Percentiles rank a stretch among this genome's conserved stretches.
Evolutionary conservation across 805 yeast genomes (phyloP).

Genomic region (Kuraishia capsulata): DNA sequence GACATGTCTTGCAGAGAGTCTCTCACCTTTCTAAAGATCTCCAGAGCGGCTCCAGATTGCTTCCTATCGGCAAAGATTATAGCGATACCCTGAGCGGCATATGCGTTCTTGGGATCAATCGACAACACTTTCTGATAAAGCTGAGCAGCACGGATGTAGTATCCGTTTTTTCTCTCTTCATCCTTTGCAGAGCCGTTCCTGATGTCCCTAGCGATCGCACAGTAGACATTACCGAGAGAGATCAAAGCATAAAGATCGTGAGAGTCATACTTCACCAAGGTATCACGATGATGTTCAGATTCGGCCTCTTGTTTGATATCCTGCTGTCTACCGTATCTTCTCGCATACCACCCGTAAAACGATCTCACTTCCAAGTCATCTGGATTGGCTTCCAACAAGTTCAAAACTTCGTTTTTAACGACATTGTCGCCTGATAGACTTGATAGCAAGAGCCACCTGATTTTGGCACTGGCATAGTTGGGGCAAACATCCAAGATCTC

Average conservation of each 20-base stretch:
- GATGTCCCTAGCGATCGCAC: constrained; percentile 70
- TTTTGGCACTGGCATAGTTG: constrained; percentile 62
- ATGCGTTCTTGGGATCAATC: constrained; percentile 76
- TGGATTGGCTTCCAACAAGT: constrained; percentile 42
- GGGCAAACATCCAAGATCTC: constrained; percentile 54
- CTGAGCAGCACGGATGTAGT: constrained; percentile 86
- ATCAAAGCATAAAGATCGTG: constrained; percentile 87
- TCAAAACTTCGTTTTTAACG: constrained; percentile 43
- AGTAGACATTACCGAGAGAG: constrained; percentile 83
- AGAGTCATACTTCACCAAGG: constrained; percentile 71
- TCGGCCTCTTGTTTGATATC: constrained; percentile 42
- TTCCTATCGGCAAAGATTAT: constrained; percentile 84
- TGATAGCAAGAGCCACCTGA: constrained; percentile 59
- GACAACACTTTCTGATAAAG: constrained; percentile 81
- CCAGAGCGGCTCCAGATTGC: constrained; percentile 67
- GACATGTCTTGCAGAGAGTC: constrained; percentile 84
- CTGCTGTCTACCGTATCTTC: constrained; percentile 46
- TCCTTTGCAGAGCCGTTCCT: constrained; percentile 38
- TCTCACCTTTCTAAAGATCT: constrained; percentile 78
- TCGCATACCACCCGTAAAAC: constrained; percentile 84
- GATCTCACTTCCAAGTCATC: constrained; percentile 79
- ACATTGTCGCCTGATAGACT: constrained; percentile 39
- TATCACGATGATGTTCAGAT: constrained; percentile 73
- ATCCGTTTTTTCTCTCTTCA: constrained; percentile 51
- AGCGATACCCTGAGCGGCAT: constrained; percentile 97